Base-by-base conservation (phyloP, 495 filamentous ascomycete genomes). In the Hypoxylon subgilvum region DNA sequence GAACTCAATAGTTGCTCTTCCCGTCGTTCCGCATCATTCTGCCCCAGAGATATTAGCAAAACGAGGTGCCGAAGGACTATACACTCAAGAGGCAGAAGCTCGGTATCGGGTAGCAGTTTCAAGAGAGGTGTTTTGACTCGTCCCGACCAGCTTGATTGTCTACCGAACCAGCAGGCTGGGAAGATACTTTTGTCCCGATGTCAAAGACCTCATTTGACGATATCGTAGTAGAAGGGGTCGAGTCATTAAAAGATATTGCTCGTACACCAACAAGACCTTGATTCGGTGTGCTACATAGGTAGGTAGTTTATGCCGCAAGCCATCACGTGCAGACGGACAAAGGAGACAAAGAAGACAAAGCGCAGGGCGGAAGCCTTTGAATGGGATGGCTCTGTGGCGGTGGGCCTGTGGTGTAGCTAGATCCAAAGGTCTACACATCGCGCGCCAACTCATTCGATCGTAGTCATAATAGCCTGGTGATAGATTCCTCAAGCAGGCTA, bases 241-340 rank as follows among this genome's bases (percentile, higher is more conserved):
- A 28, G 44, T 64, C 61, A 63, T 57, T 64, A 49, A 50, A 54
- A 49, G 30, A 64, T 55, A 54, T 64, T 63, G 36, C 30, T 48
- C 32, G 46, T 63, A 49, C 60, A 44, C 47, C 52, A 57, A 38
- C 27, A 52, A 52, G 46, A 14, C 44, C 42, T n/a, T 52, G 47
- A 31, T 49, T 53, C 54, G 34, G 47, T 9, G 34, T 52, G 25
- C 25, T 41, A 53, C 39, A 13, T 14, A 47, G 7, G n/a, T 13
- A 27, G 10, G 17, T 21, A 38, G 10, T 48, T 51, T 27, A 27
- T 27, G 23, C 23, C 57, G 44, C 27, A 50, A 61, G 41, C 31
- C 18, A 36, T 45, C 52, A 56, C 41, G 46, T 56, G 52, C 51
- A 54, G 50, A n/a, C 14, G 27, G 18, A 3, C n/a, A 30, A 41